Conservation (phyloP, 2,329 filamentous ascomycete species). For the Beauveria sp. region DNA sequence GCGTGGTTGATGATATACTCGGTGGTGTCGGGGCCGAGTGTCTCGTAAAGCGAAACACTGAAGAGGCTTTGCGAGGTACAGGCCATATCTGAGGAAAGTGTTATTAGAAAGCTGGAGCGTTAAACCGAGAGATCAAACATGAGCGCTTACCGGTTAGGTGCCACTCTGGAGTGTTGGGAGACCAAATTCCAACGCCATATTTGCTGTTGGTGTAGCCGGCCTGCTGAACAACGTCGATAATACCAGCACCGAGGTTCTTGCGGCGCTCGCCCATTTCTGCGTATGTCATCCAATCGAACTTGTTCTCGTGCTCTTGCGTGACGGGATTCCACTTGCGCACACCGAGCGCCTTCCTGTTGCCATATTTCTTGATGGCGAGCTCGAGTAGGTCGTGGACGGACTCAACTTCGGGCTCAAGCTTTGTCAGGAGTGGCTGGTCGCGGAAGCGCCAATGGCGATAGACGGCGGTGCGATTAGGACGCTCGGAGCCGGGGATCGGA, state of each 20-base stretch:
- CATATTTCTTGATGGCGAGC: constrained; percentile 49
- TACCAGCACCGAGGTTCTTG: constrained; percentile 75
- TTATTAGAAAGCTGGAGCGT: constrained; percentile 1
- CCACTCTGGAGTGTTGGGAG: constrained; percentile 80
- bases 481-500: constrained; percentile 65
- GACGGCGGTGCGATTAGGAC: constrained; percentile 62
- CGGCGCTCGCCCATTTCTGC: constrained; percentile 68
- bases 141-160: constrained; percentile 59
- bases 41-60: constrained; percentile 93
- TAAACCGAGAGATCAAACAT: constrained; percentile 1
- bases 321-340: constrained; percentile 68
- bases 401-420: constrained; percentile 60
- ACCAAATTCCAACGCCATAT: constrained; percentile 77
- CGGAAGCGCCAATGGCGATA: constrained; percentile 78
- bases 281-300: constrained; percentile 80
- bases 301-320: constrained; percentile 64
- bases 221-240: constrained; percentile 73
- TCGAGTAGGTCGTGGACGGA: constrained; percentile 82
- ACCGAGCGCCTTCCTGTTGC: constrained; percentile 69
- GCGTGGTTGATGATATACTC: constrained; percentile 96
- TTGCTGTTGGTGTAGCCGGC: constrained; percentile 54
- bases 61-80: constrained; percentile 81
- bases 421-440: constrained; percentile 63
- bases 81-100: constrained; percentile 58
- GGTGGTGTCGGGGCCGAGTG: constrained; percentile 83